Base-by-base conservation (phyloP, 2,329 filamentous ascomycete genomes). In the Trichoderma simmonsii region DNA sequence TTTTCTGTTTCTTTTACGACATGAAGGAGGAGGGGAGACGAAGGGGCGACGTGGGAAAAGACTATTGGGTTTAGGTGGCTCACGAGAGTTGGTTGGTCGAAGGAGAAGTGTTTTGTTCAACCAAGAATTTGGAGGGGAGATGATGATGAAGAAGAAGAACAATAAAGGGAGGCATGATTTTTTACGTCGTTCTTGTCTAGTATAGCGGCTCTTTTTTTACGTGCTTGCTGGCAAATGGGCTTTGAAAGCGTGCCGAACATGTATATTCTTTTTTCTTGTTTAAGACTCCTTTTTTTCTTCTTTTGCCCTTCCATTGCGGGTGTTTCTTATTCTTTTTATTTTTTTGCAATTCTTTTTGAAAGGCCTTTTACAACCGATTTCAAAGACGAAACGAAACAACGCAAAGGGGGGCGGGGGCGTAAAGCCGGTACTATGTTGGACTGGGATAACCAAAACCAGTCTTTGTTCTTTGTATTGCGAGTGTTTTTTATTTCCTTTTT, bases 31-130 rank as follows among this genome's bases (percentile, higher is more conserved):
- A 54, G 57, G 67, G 57, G 43, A 30, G 66, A 62, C 2, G 36
- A 26, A 28, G 8, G 62, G 62, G 26, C 30, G n/a, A 12, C 28
- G 28, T 28, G 56, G 43, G 39, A 4, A 30, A 69, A 48, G 36
- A 43, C 54, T 57, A n/a, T 48, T 26, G 34, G 65, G 65, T 30
- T 69, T 5, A 15, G 57, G 15, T 4, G 39, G 57, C 57, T 70
- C 57, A 28, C 43, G 28, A 54, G 21, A 62, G 11, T 36, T 54
- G 21, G 67, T 36, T 36, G 67, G 32, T 59, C 51, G 51, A 67
- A 48, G 66, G 66, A 60, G 43, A 62, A 62, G 57, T 70, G 67
- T 70, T 62, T 70, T 70, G 61, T 62, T 70, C 26, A 36, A 43
- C 28, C 54, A 18, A 60, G 14, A 11, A 34, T 32, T 9, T 4